A percentile compares a stretch with the other conserved stretches of the same genome.
These are phyloP conservation scores for Pulveroboletus sp. DNA, from an alignment of 768 basidiomycete species.

Conservation along the genomic window DNA sequence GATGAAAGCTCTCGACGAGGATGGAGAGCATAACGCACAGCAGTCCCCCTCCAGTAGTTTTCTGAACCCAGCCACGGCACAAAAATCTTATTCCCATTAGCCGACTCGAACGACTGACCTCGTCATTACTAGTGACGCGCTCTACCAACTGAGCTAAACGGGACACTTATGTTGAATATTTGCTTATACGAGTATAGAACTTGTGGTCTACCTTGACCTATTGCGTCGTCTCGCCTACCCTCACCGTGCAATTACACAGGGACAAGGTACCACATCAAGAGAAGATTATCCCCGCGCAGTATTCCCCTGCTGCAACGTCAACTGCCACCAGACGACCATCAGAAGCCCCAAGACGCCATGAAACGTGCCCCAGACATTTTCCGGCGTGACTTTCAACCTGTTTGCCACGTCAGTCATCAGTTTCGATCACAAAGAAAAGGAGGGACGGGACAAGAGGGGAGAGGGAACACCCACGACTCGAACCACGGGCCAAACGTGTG, in stretches of 20 bases:
- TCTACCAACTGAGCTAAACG: constrained; percentile 48
- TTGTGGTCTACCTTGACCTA: too few relatives aligned
- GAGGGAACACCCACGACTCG: constrained; percentile 52
- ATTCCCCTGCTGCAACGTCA: constrained; percentile 50
- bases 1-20: too few relatives aligned
- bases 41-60: too few relatives aligned
- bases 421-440: not conserved
- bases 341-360: constrained; percentile 69
- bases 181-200: too few relatives aligned
- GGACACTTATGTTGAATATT: constrained; percentile 14
- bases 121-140: constrained; percentile 70
- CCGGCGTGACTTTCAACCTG: constrained; percentile 55
- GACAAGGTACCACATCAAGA: too few relatives aligned
- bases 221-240: too few relatives aligned
- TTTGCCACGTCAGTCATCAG: not conserved
- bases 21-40: too few relatives aligned
- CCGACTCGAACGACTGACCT: constrained; percentile 66
- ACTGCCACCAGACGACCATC: constrained; percentile 83
- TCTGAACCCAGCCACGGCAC: too few relatives aligned
- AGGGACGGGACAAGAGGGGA: too few relatives aligned
- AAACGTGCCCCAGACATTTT: constrained; percentile 63
- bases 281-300: constrained; percentile 36
- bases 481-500: constrained; percentile 55
- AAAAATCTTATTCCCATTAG: constrained; percentile 34
- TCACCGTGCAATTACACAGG: too few relatives aligned